These are phyloP conservation scores for Ganoderma sinense DNA, from an alignment of 1,284 basidiomycete genomes.

Conservation along the genomic window DNA sequence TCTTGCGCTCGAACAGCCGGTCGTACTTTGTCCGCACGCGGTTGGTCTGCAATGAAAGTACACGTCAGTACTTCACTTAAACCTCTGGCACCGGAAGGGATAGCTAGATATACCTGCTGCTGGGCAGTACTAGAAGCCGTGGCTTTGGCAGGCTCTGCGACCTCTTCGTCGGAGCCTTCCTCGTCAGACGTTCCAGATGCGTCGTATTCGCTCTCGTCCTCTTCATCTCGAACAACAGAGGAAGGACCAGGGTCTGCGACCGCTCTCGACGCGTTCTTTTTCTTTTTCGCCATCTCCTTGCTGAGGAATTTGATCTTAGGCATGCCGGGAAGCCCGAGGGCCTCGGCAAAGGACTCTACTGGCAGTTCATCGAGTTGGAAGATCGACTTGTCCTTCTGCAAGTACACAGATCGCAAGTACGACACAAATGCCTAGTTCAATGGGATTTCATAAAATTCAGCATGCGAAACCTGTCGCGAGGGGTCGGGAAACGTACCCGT, in stretches of 20 bases:
- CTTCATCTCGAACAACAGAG: slow-evolving; percentile 42
- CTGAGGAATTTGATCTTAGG: slow-evolving; percentile 95
- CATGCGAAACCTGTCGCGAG: no score
- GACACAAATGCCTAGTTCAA: slow-evolving; percentile 93
- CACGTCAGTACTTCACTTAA: neutral
- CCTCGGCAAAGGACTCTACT: slow-evolving; percentile 85
- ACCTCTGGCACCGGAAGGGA: no score
- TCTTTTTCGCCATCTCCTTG: slow-evolving; percentile 75
- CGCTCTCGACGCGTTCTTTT: slow-evolving; percentile 72
- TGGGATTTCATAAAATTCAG: no score
- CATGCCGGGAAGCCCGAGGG: slow-evolving; percentile 92
- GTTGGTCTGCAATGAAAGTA: slow-evolving; percentile 19
- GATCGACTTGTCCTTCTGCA: slow-evolving; percentile 94
- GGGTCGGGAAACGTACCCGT: slow-evolving; percentile 72
- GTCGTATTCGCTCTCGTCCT: slow-evolving; percentile 38
- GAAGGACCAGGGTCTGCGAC: slow-evolving; percentile 28
- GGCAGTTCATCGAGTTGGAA: slow-evolving; percentile 91
- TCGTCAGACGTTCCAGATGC: slow-evolving; percentile 29
- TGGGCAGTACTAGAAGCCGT: slow-evolving; percentile 1
- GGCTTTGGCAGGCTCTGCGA: neutral
- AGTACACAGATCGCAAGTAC: slow-evolving; percentile 91
- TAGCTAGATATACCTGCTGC: slow-evolving; percentile 22
- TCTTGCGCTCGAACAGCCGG: slow-evolving; percentile 97
- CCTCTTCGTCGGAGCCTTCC: slow-evolving; percentile 38
- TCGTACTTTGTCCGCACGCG: slow-evolving; percentile 94